These are phyloP conservation scores for Rugonectria rugulosa DNA, from an alignment of 2,329 filamentous ascomycete genomes.

Conservation along the genomic window DNA sequence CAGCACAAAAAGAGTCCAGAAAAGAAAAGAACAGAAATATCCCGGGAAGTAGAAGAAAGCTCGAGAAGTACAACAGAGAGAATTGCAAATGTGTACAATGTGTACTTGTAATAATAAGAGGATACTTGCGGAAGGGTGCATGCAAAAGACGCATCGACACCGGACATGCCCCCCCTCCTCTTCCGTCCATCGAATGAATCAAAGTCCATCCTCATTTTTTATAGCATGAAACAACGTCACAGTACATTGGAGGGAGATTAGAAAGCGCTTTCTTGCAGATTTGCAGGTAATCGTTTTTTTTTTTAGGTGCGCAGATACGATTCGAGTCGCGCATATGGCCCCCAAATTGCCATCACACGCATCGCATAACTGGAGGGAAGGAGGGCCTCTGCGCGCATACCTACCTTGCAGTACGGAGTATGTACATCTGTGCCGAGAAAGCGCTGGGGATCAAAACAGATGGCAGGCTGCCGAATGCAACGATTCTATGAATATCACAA, in stretches of 20 bases:
- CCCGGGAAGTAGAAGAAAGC: neutral
- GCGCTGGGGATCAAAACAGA: no score
- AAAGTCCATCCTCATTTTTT: no score
- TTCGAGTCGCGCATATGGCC: constrained; percentile 8
- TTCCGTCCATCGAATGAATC: no score
- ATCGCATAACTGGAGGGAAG: neutral
- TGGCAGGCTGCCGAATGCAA: constrained; percentile 4
- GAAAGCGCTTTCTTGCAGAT: constrained; percentile 15
- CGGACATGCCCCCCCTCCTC: neutral
- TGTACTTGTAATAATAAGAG: no score
- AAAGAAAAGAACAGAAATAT: constrained; percentile 11
- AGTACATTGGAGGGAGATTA: neutral
- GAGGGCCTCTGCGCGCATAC: neutral
- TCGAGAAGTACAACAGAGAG: constrained; percentile 15
- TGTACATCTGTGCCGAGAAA: no score
- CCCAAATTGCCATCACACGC: constrained; percentile 3
- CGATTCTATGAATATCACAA: neutral
- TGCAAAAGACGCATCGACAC: neutral
- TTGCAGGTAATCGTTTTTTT: neutral
- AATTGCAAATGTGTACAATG: neutral
- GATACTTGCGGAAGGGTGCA: no score
- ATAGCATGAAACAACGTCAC: neutral
- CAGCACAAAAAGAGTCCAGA: constrained; percentile 18
- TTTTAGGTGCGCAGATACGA: constrained; percentile 8
- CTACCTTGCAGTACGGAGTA: no score